Percentiles rank a stretch among this genome's conserved stretches.
Evolutionary conservation across 2,329 filamentous ascomycete genomes (phyloP).

Genomic region (Stemphylium vesicarium): DNA sequence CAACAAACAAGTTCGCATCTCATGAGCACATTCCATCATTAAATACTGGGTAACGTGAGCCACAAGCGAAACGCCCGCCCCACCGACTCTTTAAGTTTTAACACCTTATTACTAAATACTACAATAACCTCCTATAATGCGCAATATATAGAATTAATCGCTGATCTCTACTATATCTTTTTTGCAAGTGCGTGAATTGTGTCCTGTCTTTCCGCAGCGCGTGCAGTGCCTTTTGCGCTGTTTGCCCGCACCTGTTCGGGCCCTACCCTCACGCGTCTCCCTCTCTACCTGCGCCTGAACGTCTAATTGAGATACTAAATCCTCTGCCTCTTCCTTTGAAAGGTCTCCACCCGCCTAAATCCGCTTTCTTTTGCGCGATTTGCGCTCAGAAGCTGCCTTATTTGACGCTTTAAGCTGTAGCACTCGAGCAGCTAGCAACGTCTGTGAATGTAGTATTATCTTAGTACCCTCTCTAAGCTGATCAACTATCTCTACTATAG

Average conservation of each 20-base stretch:
- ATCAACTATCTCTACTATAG: no score
- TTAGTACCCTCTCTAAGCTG: no score
- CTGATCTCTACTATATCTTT: background rate
- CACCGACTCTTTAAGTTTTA: background rate
- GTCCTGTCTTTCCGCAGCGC: background rate
- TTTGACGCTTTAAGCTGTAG: background rate
- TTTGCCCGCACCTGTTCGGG: background rate
- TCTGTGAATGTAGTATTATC: background rate
- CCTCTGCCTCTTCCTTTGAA: background rate
- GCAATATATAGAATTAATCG: background rate
- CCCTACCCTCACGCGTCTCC: background rate
- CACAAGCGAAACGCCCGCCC: background rate
- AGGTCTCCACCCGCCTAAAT: background rate
- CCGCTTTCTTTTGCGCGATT: background rate
- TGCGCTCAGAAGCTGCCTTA: background rate
- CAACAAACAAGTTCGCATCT: no score
- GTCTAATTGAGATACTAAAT: background rate
- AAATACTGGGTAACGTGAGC: background rate
- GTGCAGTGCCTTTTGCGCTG: constrained; percentile 1
- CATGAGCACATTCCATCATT: no score
- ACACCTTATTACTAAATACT: background rate
- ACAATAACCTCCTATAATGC: background rate
- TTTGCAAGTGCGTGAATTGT: background rate
- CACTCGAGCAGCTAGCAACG: background rate
- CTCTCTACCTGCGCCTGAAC: background rate